Percentiles rank a stretch among this genome's conserved stretches.
phyloP scores from a whole-genome alignment of 345 rosid genomes.

The Lepidium aucheri region DNA sequence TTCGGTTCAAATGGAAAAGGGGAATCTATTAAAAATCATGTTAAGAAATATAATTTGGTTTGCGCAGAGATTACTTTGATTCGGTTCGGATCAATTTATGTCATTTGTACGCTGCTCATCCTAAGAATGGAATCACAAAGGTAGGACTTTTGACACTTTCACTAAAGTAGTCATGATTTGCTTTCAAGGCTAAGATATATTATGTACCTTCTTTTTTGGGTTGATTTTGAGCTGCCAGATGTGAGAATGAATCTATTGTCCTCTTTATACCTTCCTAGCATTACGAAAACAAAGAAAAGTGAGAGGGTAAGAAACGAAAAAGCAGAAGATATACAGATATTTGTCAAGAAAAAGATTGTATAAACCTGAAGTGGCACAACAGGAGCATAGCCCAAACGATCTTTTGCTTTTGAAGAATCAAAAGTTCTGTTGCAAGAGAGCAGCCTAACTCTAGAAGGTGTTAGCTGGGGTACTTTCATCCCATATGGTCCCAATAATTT shows the following conservation, averaged over 20 bases:
- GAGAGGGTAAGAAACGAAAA: neutral
- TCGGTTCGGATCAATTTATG: neutral
- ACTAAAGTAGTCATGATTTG: neutral
- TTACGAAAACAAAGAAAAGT: neutral
- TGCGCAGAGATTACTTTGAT: neutral
- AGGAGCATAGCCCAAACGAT: constrained; percentile 69
- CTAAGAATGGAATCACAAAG: neutral
- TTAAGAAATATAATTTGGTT: neutral
- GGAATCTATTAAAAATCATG: neutral
- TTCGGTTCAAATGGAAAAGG: neutral
- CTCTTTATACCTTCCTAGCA: constrained; percentile 73
- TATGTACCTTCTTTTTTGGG: constrained; percentile 61
- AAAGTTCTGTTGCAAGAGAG: constrained; percentile 79
- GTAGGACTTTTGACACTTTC: neutral
- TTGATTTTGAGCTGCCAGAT: constrained; percentile 49
- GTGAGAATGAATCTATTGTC: constrained; percentile 71
- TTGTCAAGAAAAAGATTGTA: constrained; percentile 4
- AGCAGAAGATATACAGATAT: neutral
- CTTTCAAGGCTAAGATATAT: neutral
- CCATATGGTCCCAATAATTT: constrained; percentile 68
- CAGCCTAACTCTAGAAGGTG: constrained; percentile 86
- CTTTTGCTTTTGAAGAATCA: constrained; percentile 71
- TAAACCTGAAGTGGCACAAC: constrained; percentile 72
- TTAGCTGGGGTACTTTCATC: constrained; percentile 87
- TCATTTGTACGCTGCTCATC: neutral